Evolutionary conservation across 352 stramenopile genomes (phyloP).

Genomic region (Thalassiosira livingstoniorum): DNA sequence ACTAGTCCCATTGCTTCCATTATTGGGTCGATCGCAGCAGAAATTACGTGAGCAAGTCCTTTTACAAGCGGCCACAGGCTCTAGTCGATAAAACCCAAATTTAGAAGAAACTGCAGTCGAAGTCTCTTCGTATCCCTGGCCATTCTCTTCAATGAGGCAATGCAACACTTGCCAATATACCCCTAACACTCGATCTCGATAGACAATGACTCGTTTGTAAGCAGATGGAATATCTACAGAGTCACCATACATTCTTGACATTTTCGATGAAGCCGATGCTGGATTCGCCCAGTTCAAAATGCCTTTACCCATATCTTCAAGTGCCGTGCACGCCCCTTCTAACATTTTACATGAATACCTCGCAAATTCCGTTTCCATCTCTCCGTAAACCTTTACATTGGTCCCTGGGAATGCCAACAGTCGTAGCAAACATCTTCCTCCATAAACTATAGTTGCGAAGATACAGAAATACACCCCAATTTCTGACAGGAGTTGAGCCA

Average conservation of each 20-base stretch:
- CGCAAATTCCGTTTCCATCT: slow-evolving; percentile 83
- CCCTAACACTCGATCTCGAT: slow-evolving; percentile 75
- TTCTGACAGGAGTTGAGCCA: slow-evolving; percentile 71
- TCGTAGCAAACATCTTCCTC: slow-evolving; percentile 49
- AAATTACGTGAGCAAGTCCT: slow-evolving; percentile 12
- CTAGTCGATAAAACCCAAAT: no score
- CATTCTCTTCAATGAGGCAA: slow-evolving; percentile 61
- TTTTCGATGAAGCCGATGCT: not conserved
- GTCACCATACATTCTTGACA: not conserved
- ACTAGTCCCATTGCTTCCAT: not conserved
- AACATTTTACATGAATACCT: slow-evolving; percentile 82
- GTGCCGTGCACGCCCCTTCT: slow-evolving; percentile 34
- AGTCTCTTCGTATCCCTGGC: slow-evolving; percentile 20
- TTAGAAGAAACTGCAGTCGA: not conserved
- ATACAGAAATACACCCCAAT: slow-evolving; percentile 66
- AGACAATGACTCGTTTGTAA: slow-evolving; percentile 68
- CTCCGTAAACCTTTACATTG: slow-evolving; percentile 66
- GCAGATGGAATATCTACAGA: slow-evolving; percentile 48
- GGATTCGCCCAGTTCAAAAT: slow-evolving; percentile 3
- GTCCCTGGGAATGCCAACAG: slow-evolving; percentile 83
- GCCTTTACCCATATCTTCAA: slow-evolving; percentile 58
- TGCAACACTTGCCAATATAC: slow-evolving; percentile 77
- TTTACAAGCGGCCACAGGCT: not conserved
- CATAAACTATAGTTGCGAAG: slow-evolving; percentile 14
- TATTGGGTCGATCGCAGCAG: not conserved